A percentile compares a stretch with the other conserved stretches of the same genome.
phyloP scores from a whole-genome alignment of 768 basidiomycete species.

The Xerocomellus dryophilus region DNA sequence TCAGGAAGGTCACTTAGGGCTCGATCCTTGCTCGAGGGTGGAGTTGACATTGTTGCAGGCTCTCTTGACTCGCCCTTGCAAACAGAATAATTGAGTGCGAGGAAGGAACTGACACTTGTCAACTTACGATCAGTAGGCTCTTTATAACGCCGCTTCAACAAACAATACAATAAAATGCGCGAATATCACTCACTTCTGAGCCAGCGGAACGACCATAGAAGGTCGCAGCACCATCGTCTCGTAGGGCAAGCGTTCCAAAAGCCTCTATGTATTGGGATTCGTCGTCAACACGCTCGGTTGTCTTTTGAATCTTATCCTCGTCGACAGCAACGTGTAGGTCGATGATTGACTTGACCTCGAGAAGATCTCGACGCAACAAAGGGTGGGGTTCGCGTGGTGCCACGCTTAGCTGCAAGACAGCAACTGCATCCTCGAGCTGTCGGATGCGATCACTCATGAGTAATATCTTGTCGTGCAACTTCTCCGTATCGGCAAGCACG shows the following conservation, averaged over 20 bases:
- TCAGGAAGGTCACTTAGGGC: conserved; percentile 21
- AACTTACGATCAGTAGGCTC: conserved; percentile 57
- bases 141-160: conserved; percentile 20
- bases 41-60: neutral
- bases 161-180: conserved; percentile 23
- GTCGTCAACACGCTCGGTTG: conserved; percentile 33
- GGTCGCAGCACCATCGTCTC: conserved; percentile 66
- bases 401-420: conserved; percentile 46
- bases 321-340: conserved; percentile 60
- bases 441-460: conserved; percentile 70
- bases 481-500: conserved; percentile 70
- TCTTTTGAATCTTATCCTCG: conserved; percentile 29
- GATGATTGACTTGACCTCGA: conserved; percentile 66
- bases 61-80: conserved; percentile 25
- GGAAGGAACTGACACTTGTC: neutral
- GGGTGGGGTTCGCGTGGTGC: conserved; percentile 54
- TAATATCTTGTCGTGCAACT: conserved; percentile 63
- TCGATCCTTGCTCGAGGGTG: neutral
- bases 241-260: conserved; percentile 66
- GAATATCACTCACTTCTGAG: conserved; percentile 52
- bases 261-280: conserved; percentile 59
- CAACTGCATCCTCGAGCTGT: conserved; percentile 66
- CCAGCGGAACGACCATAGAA: conserved; percentile 74
- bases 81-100: neutral
- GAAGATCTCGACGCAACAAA: conserved; percentile 54